Percentiles rank a stretch among this genome's conserved stretches.
These are phyloP conservation scores for Solidago caesia DNA, from an alignment of 129 eudicot species.

Conservation along the genomic window DNA sequence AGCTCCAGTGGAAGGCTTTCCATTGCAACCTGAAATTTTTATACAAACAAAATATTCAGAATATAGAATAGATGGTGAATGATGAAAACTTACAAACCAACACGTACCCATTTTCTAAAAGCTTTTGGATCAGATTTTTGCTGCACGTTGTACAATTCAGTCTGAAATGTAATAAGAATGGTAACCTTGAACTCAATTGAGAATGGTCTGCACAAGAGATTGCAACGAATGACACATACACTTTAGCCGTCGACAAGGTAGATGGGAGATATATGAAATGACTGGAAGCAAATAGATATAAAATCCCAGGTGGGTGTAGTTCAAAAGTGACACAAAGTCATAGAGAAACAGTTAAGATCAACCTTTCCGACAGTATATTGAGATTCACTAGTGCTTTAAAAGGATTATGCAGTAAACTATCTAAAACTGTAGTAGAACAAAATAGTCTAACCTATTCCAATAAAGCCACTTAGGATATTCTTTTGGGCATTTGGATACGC, in stretches of 20 bases:
- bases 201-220: slow-evolving; percentile 55
- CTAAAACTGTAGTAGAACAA: too few species aligned
- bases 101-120: slow-evolving; percentile 67
- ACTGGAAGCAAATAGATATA: background rate
- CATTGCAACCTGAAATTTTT: slow-evolving; percentile 56
- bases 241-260: background rate
- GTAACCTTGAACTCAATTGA: slow-evolving; percentile 76
- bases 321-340: background rate
- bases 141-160: slow-evolving; percentile 58
- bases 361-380: too few species aligned
- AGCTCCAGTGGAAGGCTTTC: slow-evolving; percentile 76
- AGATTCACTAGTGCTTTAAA: too few species aligned
- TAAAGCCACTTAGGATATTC: too few species aligned
- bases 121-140: slow-evolving; percentile 55
- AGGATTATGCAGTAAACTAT: too few species aligned
- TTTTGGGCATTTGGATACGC: too few species aligned
- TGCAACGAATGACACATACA: background rate
- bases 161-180: slow-evolving; percentile 56
- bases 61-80: background rate
- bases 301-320: background rate
- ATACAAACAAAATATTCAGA: background rate
- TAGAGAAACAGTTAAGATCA: too few species aligned
- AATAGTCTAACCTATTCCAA: too few species aligned
- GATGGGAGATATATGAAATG: background rate
- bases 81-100: background rate